Evolutionary conservation across 768 basidiomycete species (phyloP).

Genomic region (Hericium coralloides): DNA sequence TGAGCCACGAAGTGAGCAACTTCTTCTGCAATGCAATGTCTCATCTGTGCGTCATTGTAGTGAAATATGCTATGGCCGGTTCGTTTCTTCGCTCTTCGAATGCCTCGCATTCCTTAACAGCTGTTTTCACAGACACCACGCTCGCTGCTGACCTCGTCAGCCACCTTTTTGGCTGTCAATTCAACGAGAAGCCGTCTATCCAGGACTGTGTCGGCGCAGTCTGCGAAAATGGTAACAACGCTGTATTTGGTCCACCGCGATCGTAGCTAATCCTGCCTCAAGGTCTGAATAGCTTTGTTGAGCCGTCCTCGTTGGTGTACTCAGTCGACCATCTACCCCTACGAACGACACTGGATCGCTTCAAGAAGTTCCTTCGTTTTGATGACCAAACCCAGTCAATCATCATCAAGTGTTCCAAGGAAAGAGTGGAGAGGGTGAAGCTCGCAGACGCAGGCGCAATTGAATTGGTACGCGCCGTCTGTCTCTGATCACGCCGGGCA

Average conservation of each 20-base stretch:
- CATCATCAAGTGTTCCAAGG: constrained; percentile 31
- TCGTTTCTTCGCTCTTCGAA: constrained; percentile 1
- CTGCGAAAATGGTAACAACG: constrained; percentile 45
- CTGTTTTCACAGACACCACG: constrained; percentile 43
- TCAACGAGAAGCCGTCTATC: constrained; percentile 83
- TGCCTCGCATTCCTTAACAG: neutral
- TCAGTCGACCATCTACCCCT: constrained; percentile 37
- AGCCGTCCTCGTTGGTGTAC: constrained; percentile 51
- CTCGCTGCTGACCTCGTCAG: constrained; percentile 49
- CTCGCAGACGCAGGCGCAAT: constrained; percentile 33
- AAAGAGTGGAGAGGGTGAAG: constrained; percentile 35
- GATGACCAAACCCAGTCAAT: constrained; percentile 27
- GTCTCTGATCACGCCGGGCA: neutral
- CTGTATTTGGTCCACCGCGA: constrained; percentile 13
- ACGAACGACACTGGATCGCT: constrained; percentile 24
- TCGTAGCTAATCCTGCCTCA: constrained; percentile 1
- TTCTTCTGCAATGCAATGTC: neutral
- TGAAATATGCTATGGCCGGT: constrained; percentile 36
- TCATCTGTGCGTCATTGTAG: constrained; percentile 14
- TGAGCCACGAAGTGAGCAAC: constrained; percentile 11
- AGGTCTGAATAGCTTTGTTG: constrained; percentile 55
- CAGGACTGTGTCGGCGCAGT: constrained; percentile 62
- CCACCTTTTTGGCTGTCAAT: constrained; percentile 62
- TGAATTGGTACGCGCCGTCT: constrained; percentile 31
- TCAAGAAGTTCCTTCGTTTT: constrained; percentile 30